Evolutionary conservation across 1,139 yeast genomes (phyloP).

Genomic region (Lodderomyces orthopsilosis): DNA sequence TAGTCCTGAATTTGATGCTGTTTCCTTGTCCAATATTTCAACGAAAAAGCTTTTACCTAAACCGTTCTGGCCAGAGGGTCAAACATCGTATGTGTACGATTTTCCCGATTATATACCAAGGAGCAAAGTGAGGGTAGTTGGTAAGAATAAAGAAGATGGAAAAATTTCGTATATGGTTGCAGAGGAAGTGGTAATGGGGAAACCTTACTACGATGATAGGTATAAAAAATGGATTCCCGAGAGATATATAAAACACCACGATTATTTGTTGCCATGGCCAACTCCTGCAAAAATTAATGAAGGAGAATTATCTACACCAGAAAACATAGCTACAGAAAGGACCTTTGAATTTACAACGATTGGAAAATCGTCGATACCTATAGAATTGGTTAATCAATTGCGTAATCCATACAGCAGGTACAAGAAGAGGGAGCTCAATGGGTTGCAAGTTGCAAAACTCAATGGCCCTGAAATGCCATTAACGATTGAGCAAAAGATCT

Average conservation of each 20-base stretch:
- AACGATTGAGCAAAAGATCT: slow-evolving; percentile 60
- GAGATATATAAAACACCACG: slow-evolving; percentile 70
- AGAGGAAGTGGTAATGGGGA: slow-evolving; percentile 65
- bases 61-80: slow-evolving; percentile 70
- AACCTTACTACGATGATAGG: slow-evolving; percentile 68
- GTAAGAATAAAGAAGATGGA: slow-evolving; percentile 64
- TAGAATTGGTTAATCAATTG: slow-evolving; percentile 61
- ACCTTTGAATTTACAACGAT: slow-evolving; percentile 72
- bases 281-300: slow-evolving; percentile 63
- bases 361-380: slow-evolving; percentile 67
- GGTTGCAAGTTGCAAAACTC: slow-evolving; percentile 59
- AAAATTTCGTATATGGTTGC: slow-evolving; percentile 69
- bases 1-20: slow-evolving; percentile 31
- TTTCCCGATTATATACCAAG: slow-evolving; percentile 56
- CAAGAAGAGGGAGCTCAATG: slow-evolving; percentile 57
- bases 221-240: slow-evolving; percentile 74
- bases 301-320: slow-evolving; percentile 56
- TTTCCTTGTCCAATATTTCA: slow-evolving; percentile 35
- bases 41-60: slow-evolving; percentile 53
- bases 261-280: slow-evolving; percentile 87
- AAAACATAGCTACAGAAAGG: slow-evolving; percentile 63
- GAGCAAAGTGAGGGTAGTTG: slow-evolving; percentile 57
- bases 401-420: slow-evolving; percentile 68
- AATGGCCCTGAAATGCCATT: slow-evolving; percentile 79
- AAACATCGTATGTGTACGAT: slow-evolving; percentile 68